A percentile compares a stretch with the other conserved stretches of the same genome.
phyloP scores from a whole-genome alignment of 345 rosid species.

The Lepidium didymum region DNA sequence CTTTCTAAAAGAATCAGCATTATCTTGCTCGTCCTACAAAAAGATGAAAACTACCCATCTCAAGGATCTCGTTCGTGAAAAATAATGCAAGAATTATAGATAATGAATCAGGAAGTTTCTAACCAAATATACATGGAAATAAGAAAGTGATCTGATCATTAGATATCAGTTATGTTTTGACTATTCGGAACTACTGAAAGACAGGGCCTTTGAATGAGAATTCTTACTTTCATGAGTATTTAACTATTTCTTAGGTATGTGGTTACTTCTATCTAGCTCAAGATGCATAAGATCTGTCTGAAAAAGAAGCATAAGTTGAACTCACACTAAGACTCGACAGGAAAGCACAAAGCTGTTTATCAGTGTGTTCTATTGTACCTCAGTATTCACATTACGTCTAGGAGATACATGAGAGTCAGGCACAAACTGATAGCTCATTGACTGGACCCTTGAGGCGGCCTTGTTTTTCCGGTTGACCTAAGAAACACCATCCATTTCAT shows the following conservation, averaged over 20 bases:
- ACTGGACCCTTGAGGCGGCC: slow-evolving; percentile 9
- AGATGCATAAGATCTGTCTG: neutral
- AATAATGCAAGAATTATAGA: neutral
- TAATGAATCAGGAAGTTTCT: neutral
- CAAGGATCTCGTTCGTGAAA: neutral
- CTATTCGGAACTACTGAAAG: neutral
- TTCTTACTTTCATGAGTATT: neutral
- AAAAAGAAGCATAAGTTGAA: neutral
- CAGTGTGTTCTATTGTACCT: slow-evolving; percentile 13
- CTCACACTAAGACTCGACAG: neutral
- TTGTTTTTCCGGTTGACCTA: slow-evolving; percentile 16
- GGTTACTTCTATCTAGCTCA: neutral
- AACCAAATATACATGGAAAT: neutral
- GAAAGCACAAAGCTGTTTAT: neutral
- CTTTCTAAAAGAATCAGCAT: slow-evolving; percentile 11
- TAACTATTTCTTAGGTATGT: neutral
- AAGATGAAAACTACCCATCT: neutral
- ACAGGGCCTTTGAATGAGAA: neutral
- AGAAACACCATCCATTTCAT: neutral
- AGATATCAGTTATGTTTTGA: neutral
- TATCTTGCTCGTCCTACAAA: slow-evolving; percentile 20
- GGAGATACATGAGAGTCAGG: slow-evolving; percentile 15
- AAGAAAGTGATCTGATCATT: neutral
- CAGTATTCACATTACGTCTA: neutral
- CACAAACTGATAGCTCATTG: slow-evolving; percentile 24